These are phyloP conservation scores for Bathelium albidoporum DNA, from an alignment of 495 filamentous ascomycete species.

Conservation along the genomic window DNA sequence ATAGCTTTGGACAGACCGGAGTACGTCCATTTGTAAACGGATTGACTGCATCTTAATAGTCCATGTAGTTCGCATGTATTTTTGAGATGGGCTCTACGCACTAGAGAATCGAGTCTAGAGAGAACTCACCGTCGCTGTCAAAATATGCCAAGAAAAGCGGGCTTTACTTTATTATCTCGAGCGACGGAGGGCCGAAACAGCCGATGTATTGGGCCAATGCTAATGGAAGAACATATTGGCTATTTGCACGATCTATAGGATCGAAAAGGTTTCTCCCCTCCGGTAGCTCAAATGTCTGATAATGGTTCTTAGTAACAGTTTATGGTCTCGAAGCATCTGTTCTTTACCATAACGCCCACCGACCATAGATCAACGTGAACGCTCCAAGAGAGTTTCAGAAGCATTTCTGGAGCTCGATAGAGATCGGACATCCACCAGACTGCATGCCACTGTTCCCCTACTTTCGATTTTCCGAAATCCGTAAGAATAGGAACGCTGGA, in stretches of 20 bases:
- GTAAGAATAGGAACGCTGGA: conserved; percentile 16
- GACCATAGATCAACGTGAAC: conserved; percentile 23
- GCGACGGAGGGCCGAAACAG: conserved; percentile 14
- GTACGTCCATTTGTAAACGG: too few relatives aligned
- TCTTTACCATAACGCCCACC: conserved; percentile 10
- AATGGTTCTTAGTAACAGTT: not conserved
- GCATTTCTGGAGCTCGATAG: conserved; percentile 23
- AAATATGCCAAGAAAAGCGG: conserved; percentile 19
- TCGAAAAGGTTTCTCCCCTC: conserved; percentile 27
- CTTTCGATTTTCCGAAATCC: conserved; percentile 21
- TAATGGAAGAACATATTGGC: conserved; percentile 23
- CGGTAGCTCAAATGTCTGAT: conserved; percentile 20
- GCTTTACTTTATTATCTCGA: conserved; percentile 19
- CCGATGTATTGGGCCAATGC: conserved; percentile 26
- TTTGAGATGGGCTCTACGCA: too few relatives aligned
- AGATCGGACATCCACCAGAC: conserved; percentile 22
- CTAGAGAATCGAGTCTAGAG: too few relatives aligned
- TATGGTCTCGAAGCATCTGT: not conserved
- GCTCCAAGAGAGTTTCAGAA: conserved; percentile 19
- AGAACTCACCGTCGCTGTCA: conserved; percentile 24
- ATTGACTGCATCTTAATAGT: too few relatives aligned
- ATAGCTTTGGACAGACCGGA: too few relatives aligned
- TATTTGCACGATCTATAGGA: conserved; percentile 20
- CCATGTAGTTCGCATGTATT: too few relatives aligned
- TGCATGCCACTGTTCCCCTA: conserved; percentile 5